Base-by-base conservation (phyloP, 345 rosid genomes). In the Linum trigynum region DNA sequence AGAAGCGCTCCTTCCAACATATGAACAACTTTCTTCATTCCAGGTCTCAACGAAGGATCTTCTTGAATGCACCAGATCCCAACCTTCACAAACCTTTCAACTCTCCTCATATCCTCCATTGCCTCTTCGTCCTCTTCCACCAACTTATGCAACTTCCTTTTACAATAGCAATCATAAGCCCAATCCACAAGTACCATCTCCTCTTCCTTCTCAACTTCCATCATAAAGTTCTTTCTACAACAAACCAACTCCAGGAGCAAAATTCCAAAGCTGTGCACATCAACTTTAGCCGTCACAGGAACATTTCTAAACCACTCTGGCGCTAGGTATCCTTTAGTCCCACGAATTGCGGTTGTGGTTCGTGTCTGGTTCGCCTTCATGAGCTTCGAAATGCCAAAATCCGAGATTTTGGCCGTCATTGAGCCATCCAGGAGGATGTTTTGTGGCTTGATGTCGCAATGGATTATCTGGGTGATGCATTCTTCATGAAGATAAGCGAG, bases 401-500 rank as follows among this genome's bases (percentile, higher is more conserved):
- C 15, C 3, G 53, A 48, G 11, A 48, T 48, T 48, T 48, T 48
- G 53, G 53, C 53, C 14, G 53, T 48, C 11, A 48, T 7, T 48
- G 53, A 48, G 9, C 8, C 53, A 15, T 48, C 11, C 14, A 48
- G 53, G 14, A 48, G 53, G 14, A 48, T 15, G 14, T 48, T 48
- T 48, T 48, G 53, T 3, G 53, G 53, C 53, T 48, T 48, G 53
- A 48, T 48, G 53, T 48, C 53, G 14, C 53, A 48, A 15, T 48
- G 53, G 53, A 48, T 48, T 12, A 48, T 48, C 14, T 48, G 53
- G 14, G 9, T 48, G 38, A 53, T 38, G 72, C 84, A 72, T 41
- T 80, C 81, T 41, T 80, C 81, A 5, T 77, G 79, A 9, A 72
- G 75, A 62, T 80, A 77, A 0, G 65, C 17, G 1, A 80, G 68